Evolutionary conservation across 1,284 basidiomycete genomes (phyloP).

Genomic region (Cryptococcus amylolentus): DNA sequence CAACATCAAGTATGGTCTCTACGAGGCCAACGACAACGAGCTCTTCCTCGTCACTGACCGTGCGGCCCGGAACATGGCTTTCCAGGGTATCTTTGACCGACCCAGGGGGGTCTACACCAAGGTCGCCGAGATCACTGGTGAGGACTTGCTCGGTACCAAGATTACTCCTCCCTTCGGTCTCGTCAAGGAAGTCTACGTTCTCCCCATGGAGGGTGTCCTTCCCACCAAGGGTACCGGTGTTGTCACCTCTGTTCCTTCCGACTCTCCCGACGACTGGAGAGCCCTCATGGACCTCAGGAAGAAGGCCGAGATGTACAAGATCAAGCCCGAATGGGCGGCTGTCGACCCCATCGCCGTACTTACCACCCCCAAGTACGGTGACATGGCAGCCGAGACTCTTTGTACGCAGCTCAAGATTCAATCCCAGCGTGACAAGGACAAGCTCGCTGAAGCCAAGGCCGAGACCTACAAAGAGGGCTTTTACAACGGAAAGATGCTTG

Average conservation of each 20-base stretch:
- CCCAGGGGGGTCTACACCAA: constrained; percentile 68
- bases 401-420: constrained; percentile 91
- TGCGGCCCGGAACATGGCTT: constrained; percentile 95
- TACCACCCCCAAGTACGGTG: constrained; percentile 82
- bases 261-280: constrained; percentile 95
- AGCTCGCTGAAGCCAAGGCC: constrained; percentile 94
- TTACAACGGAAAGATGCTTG: constrained; percentile 85
- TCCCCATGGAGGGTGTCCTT: constrained; percentile 97
- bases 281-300: constrained; percentile 90
- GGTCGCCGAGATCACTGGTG: constrained; percentile 71
- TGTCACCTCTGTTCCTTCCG: constrained; percentile 95
- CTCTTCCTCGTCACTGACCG: constrained; percentile 87
- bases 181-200: constrained; percentile 83
- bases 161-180: constrained; percentile 83
- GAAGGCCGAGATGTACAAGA: constrained; percentile 96
- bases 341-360: constrained; percentile 86
- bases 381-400: constrained; percentile 83
- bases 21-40: constrained; percentile 75
- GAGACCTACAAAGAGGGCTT: constrained; percentile 98
- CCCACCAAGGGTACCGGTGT: constrained; percentile 98
- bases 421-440: constrained; percentile 89
- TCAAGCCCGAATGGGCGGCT: constrained; percentile 83
- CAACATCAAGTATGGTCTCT: constrained; percentile 87
- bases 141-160: constrained; percentile 80
- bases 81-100: constrained; percentile 74